Percentiles rank a stretch among this genome's conserved stretches.
Evolutionary conservation across 352 stramenopile genomes (phyloP).

Genomic region (Blastocystis sp.): DNA sequence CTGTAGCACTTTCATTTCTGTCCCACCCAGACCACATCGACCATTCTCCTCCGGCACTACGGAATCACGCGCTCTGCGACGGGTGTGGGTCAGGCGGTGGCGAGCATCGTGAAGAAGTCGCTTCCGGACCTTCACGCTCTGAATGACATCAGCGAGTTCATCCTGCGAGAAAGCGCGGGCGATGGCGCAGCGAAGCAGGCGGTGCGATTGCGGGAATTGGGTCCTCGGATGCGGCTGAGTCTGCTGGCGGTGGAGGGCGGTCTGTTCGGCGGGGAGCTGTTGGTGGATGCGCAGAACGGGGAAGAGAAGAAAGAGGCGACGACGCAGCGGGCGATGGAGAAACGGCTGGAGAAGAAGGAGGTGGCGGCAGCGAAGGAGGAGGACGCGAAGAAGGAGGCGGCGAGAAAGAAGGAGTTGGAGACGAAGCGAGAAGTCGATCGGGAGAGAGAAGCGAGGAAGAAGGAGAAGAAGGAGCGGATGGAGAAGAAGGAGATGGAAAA

Average conservation of each 20-base stretch:
- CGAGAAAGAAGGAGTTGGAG: neutral
- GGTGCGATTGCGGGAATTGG: constrained; percentile 85
- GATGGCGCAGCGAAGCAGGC: constrained; percentile 70
- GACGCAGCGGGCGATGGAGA: neutral
- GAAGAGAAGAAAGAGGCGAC: neutral
- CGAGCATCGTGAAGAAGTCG: neutral
- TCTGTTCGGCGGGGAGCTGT: constrained; percentile 83
- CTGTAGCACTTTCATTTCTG: constrained; percentile 58
- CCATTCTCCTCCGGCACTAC: constrained; percentile 45
- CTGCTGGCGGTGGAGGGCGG: constrained; percentile 89
- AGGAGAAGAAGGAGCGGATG: constrained; percentile 54
- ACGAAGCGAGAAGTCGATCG: neutral
- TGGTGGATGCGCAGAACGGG: constrained; percentile 77
- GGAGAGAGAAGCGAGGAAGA: neutral
- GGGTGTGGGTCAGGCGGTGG: constrained; percentile 12
- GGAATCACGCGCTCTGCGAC: neutral
- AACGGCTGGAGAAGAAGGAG: constrained; percentile 7
- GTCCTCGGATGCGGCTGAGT: constrained; percentile 80
- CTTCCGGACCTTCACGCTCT: constrained; percentile 79
- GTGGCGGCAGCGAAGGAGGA: neutral
- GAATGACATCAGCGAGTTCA: constrained; percentile 81
- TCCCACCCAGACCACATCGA: constrained; percentile 2
- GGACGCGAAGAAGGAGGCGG: neutral
- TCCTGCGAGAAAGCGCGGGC: neutral
- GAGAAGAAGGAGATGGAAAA: constrained; percentile 33